phyloP scores from a whole-genome alignment of 805 yeast species.

The Cyberlindnera petersonii region DNA sequence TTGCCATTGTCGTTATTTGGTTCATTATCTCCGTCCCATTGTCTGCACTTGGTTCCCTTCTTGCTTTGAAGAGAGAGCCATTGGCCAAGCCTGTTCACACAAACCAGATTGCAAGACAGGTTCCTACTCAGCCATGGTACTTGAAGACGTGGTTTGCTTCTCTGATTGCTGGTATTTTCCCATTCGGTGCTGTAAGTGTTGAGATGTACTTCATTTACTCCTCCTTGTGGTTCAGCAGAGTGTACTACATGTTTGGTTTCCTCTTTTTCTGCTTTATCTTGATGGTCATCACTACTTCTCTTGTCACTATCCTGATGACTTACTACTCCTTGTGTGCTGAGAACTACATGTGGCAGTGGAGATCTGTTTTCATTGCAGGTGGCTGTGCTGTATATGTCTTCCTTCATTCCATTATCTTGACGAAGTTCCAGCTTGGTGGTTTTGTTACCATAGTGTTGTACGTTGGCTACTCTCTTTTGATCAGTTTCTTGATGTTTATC shows the following conservation, averaged over 20 bases:
- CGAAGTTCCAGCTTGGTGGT: constrained; percentile 68
- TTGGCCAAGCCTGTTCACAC: constrained; percentile 77
- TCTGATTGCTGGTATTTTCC: constrained; percentile 82
- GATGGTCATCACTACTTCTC: constrained; percentile 74
- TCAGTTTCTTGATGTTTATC: constrained; percentile 67
- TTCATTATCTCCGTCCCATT: constrained; percentile 79
- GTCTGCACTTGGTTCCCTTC: constrained; percentile 75
- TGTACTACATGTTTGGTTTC: constrained; percentile 97
- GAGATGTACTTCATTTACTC: constrained; percentile 91
- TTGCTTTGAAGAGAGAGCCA: constrained; percentile 61
- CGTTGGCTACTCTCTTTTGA: constrained; percentile 74
- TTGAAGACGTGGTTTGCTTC: constrained; percentile 63
- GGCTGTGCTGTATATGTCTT: constrained; percentile 85
- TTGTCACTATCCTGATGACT: constrained; percentile 74
- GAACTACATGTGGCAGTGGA: constrained; percentile 98
- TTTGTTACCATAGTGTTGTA: constrained; percentile 74
- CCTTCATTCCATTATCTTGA: constrained; percentile 73
- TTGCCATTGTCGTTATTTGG: constrained; percentile 81
- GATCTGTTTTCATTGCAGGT: constrained; percentile 80
- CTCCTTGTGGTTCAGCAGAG: constrained; percentile 89
- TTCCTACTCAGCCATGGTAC: constrained; percentile 87
- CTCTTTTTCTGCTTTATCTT: constrained; percentile 81
- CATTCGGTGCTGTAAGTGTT: constrained; percentile 91
- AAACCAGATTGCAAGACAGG: constrained; percentile 94
- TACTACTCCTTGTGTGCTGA: constrained; percentile 86